Evolutionary conservation across 768 basidiomycete genomes (phyloP).

Genomic region (Trametes sanguinea): DNA sequence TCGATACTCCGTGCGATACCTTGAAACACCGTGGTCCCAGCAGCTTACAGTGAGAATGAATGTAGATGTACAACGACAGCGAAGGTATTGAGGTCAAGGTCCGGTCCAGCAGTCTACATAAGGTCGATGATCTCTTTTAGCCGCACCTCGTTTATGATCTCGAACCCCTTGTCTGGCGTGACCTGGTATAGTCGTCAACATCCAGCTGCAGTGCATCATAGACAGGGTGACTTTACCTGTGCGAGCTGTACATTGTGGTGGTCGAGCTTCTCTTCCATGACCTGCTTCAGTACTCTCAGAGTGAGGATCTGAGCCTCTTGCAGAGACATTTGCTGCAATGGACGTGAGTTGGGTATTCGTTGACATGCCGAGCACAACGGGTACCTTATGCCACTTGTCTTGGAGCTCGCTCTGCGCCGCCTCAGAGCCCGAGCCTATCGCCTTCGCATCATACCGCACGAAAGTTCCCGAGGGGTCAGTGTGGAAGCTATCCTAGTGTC

Average conservation of each 20-base stretch:
- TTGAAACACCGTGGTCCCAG: conserved; percentile 1
- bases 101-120: conserved; percentile 26
- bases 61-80: conserved; percentile 20
- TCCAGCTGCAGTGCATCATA: background rate
- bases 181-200: conserved; percentile 50
- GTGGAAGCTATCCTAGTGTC: conserved; percentile 66
- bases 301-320: conserved; percentile 85
- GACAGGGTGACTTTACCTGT: conserved; percentile 56
- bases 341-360: background rate
- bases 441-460: conserved; percentile 95
- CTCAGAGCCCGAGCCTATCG: conserved; percentile 97
- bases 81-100: conserved; percentile 8
- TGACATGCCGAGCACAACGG: conserved; percentile 13
- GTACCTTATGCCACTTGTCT: conserved; percentile 94
- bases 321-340: conserved; percentile 83
- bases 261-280: conserved; percentile 99
- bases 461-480: conserved; percentile 99
- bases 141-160: conserved; percentile 79
- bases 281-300: conserved; percentile 92
- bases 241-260: conserved; percentile 98
- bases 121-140: conserved; percentile 82
- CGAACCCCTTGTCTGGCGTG: conserved; percentile 80
- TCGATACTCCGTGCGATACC: background rate
- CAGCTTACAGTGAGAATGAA: conserved; percentile 20
- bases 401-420: conserved; percentile 97